Percentiles rank a stretch among this genome's conserved stretches.
Conservation (phyloP, 2,329 filamentous ascomycete species). For the Rhytidhysteron rufulum region DNA sequence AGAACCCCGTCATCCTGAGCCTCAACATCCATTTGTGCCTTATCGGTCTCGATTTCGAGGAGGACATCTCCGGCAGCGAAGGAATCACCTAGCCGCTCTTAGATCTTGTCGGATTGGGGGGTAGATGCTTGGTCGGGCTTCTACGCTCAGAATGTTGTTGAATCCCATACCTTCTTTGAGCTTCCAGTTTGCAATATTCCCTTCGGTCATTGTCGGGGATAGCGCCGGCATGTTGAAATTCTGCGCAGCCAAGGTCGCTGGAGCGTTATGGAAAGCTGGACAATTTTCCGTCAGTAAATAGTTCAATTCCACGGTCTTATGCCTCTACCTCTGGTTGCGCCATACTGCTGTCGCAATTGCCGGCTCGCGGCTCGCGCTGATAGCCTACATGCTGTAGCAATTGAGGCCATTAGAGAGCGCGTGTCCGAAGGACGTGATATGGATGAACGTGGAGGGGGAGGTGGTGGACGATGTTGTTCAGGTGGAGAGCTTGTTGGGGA, state of each 20-base stretch:
- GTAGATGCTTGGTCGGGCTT: background rate
- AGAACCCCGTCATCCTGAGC: conserved; percentile 84
- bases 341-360: conserved; percentile 51
- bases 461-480: conserved; percentile 10
- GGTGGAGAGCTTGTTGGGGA: conserved; percentile 25
- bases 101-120: conserved; percentile 9
- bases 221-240: conserved; percentile 91
- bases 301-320: conserved; percentile 10
- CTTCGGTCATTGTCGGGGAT: conserved; percentile 91
- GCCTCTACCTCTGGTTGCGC: conserved; percentile 55
- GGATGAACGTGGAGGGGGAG: conserved; percentile 8
- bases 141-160: conserved; percentile 1
- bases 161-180: conserved; percentile 65
- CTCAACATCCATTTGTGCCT: conserved; percentile 92
- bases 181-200: conserved; percentile 80
- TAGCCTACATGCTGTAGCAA: conserved; percentile 61
- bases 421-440: conserved; percentile 17
- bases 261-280: conserved; percentile 62
- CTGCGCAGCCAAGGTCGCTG: conserved; percentile 66
- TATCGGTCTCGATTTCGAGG: conserved; percentile 90
- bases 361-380: conserved; percentile 58
- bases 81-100: conserved; percentile 54
- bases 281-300: conserved; percentile 16
- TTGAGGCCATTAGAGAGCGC: conserved; percentile 57
- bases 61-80: conserved; percentile 82